Base-by-base conservation (phyloP, 2,329 filamentous ascomycete species). In the Fusarium robinianum region DNA sequence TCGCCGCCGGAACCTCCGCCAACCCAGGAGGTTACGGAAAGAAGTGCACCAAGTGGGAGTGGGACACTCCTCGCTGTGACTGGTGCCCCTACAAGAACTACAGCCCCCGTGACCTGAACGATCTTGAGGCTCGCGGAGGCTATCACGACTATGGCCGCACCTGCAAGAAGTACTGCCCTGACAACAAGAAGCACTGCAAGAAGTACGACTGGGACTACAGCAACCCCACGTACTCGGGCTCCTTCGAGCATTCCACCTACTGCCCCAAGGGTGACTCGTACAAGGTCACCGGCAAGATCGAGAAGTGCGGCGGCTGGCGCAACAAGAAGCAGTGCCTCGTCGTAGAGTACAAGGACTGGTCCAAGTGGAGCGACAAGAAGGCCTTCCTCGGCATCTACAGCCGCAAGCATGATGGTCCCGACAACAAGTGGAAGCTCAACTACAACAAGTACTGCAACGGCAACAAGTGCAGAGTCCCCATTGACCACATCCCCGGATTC, bases 101-200 rank as follows among this genome's bases (percentile, higher is more conserved):
- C 26, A 15, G 41, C 34, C 22, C 45, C 29, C 45, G 46, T 16
- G 49, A 51, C 23, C 19, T 51, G 21, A 32, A 19, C 12, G 44
- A 41, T 25, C 32, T 49, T 19, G 49, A 49, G 26, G 32, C 42
- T 25, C 44, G 45, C 8, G 38, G 26, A 10, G 26, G 34, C 24
- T 40, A 55, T 16, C 25, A 32, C 10, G 41, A 35, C 27, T 30
- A 45, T 14, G 23, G 17, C 32, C 35, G 43, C 26, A 30, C 41
- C 11, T 55, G 52, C 52, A 45, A 53, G 46, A 45, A 42, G 43
- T 26, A 37, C 12, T 58, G 56, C 41, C 56, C 55, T 15, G 26
- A 52, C 7, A 14, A 51, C 8, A 53, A 57, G 29, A 43, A 49
- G 36, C 38, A 39, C 18, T 59, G 55, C 48, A 43, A 51, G 36